phyloP scores from a whole-genome alignment of 2,329 filamentous ascomycete genomes.

The Ophiocordyceps camponoti-saundersi region DNA sequence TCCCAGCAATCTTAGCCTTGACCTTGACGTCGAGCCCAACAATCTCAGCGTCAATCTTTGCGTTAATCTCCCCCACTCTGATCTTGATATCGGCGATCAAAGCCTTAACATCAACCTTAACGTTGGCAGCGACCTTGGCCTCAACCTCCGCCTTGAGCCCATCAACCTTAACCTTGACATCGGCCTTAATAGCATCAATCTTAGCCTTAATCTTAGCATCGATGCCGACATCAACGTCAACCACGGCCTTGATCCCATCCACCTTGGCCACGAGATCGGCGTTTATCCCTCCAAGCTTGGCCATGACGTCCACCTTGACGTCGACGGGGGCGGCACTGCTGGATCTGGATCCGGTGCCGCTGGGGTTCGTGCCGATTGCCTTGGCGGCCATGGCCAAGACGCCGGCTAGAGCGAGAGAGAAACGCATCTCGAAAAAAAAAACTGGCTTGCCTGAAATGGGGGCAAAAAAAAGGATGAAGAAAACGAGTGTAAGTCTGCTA shows the following conservation, averaged over 20 bases:
- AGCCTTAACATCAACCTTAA: neutral
- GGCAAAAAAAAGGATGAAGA: neutral
- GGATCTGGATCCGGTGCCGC: no score
- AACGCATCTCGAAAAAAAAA: slow-evolving; percentile 17
- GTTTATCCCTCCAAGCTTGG: neutral
- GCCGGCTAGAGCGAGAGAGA: slow-evolving; percentile 12
- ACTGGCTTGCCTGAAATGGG: no score
- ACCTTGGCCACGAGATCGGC: neutral
- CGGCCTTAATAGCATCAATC: neutral
- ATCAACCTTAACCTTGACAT: neutral
- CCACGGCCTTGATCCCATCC: neutral
- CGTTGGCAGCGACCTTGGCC: neutral
- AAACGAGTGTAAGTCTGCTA: neutral
- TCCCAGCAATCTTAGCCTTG: neutral
- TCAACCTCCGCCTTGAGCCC: neutral
- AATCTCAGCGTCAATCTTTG: neutral
- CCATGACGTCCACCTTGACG: neutral
- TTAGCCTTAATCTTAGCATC: neutral
- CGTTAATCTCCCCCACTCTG: neutral
- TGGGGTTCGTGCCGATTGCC: slow-evolving; percentile 1
- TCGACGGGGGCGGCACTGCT: neutral
- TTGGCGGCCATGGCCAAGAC: slow-evolving; percentile 8
- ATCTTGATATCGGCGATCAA: neutral
- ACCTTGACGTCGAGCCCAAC: neutral
- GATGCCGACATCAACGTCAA: neutral